These are phyloP conservation scores for Trichoderma sp. DNA, from an alignment of 2,329 filamentous ascomycete species.

Conservation along the genomic window DNA sequence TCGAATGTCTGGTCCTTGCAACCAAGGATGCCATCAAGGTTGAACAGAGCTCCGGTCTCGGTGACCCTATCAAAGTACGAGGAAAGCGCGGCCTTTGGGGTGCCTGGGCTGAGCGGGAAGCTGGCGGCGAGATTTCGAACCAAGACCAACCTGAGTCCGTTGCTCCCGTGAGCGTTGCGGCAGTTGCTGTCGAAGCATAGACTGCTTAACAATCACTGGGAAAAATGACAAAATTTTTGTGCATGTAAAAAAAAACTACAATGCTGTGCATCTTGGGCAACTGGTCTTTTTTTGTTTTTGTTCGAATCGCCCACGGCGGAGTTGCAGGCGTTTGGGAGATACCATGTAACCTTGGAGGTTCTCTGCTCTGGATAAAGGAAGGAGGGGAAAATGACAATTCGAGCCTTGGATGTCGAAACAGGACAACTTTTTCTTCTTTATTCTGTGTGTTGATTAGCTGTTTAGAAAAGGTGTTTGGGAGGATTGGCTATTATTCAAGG, in stretches of 20 bases:
- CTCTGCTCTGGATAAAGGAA: constrained; percentile 26
- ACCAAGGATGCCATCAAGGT: constrained; percentile 98
- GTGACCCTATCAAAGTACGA: constrained; percentile 76
- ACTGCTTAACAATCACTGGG: neutral
- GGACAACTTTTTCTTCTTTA: neutral
- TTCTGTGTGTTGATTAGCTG: constrained; percentile 2
- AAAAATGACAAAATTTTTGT: constrained; percentile 18
- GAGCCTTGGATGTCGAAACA: constrained; percentile 20
- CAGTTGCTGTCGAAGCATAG: constrained; percentile 41
- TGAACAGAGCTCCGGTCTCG: constrained; percentile 76
- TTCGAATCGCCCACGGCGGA: constrained; percentile 32
- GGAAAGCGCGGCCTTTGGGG: constrained; percentile 97
- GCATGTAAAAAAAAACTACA: constrained; percentile 38
- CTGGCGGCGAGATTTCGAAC: constrained; percentile 59
- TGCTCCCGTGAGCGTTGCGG: constrained; percentile 32
- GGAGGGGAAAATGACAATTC: constrained; percentile 23
- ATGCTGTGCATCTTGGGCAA: constrained; percentile 35
- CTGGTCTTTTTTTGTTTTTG: constrained; percentile 28
- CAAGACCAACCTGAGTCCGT: constrained; percentile 44
- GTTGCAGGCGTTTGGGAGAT: constrained; percentile 42
- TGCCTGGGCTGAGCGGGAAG: constrained; percentile 82
- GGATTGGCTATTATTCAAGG: neutral
- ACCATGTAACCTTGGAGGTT: constrained; percentile 35
- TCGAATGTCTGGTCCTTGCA: constrained; percentile 90
- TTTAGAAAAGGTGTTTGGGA: constrained; percentile 17